Evolutionary conservation across 371 early-diverging fungal species (phyloP).

Genomic region (Mucor circinelloides): DNA sequence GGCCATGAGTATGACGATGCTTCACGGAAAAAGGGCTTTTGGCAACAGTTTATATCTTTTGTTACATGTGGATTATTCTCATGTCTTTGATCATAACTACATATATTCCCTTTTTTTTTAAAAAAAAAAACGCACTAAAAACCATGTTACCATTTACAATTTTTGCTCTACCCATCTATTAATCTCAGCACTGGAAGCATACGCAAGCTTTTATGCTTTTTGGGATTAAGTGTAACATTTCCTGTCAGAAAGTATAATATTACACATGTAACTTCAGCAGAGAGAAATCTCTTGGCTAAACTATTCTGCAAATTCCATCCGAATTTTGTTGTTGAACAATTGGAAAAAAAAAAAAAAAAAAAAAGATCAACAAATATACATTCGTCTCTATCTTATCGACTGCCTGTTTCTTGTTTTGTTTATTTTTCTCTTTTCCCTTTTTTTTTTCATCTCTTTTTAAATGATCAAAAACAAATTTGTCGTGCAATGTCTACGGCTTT

Average conservation of each 20-base stretch:
- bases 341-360: too few species aligned
- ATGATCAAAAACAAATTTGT: slow-evolving; percentile 8
- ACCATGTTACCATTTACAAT: not conserved
- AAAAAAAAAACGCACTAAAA: not conserved
- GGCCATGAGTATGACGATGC: slow-evolving; percentile 10
- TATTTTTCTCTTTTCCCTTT: not conserved
- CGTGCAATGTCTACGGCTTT: slow-evolving; percentile 1
- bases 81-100: slow-evolving; percentile 12
- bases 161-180: not conserved
- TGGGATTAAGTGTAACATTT: slow-evolving; percentile 4
- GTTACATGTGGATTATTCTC: slow-evolving; percentile 26
- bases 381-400: not conserved
- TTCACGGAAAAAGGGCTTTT: slow-evolving; percentile 27
- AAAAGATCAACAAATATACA: not conserved
- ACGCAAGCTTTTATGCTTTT: not conserved
- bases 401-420: not conserved
- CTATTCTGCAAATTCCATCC: not conserved
- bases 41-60: slow-evolving; percentile 27
- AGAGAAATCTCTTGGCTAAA: not conserved
- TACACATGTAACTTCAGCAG: not conserved
- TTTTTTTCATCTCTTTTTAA: not conserved
- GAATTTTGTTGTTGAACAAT: not conserved
- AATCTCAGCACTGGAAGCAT: not conserved
- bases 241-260: slow-evolving; percentile 3
- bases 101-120: not conserved